A percentile compares a stretch with the other conserved stretches of the same genome.
These are phyloP conservation scores for Hygrophorus russula DNA, from an alignment of 768 basidiomycete species.

Conservation along the genomic window DNA sequence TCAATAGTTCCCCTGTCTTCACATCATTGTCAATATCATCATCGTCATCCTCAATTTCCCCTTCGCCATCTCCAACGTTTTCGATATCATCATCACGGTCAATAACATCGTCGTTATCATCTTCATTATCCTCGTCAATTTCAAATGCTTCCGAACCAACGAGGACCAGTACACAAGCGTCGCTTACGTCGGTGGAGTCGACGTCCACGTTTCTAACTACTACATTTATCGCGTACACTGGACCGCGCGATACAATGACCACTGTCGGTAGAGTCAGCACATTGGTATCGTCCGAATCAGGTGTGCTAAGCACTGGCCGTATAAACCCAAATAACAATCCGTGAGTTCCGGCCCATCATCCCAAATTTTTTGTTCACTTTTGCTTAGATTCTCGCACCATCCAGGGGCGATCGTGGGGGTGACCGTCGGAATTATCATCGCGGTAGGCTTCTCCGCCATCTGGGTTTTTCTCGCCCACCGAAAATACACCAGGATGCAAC, in stretches of 20 bases:
- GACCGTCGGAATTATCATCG: background rate
- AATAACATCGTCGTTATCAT: too few species aligned
- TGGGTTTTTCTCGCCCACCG: constrained; percentile 1
- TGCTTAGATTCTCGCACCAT: background rate
- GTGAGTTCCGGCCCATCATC: background rate
- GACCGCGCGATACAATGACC: too few species aligned
- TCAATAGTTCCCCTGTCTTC: background rate
- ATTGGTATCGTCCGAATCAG: too few species aligned
- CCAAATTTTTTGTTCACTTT: background rate
- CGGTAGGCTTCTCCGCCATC: background rate
- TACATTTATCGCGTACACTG: too few species aligned
- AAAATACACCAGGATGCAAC: background rate
- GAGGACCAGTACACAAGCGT: too few species aligned
- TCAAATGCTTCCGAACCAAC: too few species aligned
- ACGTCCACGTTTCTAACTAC: too few species aligned
- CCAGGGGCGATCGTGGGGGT: background rate
- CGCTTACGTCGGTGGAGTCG: too few species aligned
- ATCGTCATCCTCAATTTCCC: too few species aligned
- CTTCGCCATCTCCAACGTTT: too few species aligned
- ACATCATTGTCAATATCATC: background rate
- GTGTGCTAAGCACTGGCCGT: background rate
- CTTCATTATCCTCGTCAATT: too few species aligned
- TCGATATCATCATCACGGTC: background rate
- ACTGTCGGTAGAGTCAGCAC: too few species aligned
- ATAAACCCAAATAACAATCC: background rate